Evolutionary conservation across 2,329 filamentous ascomycete genomes (phyloP), one percentile per base, ranked within the genome.

Genomic region (Ceratocystiopsis sp.): DNA sequence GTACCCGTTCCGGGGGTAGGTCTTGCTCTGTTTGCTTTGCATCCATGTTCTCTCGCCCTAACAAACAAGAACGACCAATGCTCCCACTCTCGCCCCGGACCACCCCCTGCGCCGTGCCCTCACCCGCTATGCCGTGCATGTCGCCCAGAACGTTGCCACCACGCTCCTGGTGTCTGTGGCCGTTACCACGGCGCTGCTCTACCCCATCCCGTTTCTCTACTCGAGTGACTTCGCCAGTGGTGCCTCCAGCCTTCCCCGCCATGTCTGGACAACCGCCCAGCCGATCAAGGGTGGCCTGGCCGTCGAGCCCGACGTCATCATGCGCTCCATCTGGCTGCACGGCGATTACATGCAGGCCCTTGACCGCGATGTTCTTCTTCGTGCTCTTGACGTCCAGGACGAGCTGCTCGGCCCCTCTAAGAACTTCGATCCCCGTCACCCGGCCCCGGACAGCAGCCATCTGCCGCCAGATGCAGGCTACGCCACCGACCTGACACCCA

Each of bases 271-370:
- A 21, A 78, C 78, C 35, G 80, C 79, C 7, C 73, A 75, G 46
- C 73, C 78, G 25, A 64, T 82, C 43, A 61, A 70, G 34, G 70
- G 71, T 40, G 59, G 61, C 5, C 55, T 61, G 21, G 38, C 42
- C 34, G 63, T 66, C 38, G 61, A 66, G 42, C 70, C 78, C 4
- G 81, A 89, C 56, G 75, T 89, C n/a, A 75, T 82, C 44, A 81
- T 89, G 74, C 79, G 81, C 50, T 83, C 83, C 45, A 71, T 84
- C 44, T 89, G 83, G 83, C 70, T 89, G 15, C 81, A 87, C 54
- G 81, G 80, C 48, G 79, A 73, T 56, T 86, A 86, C 55, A 87
- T 87, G 78, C 69, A 77, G 53, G 83, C 81, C 12, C 66, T 89
- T 34, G 67, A 82, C 41, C 67, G 67, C 42, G 64, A 76, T 8